Evolutionary conservation across 371 early-diverging fungal species (phyloP), one percentile per base, ranked within the genome.

Genomic region (Haplosporangium sp.): DNA sequence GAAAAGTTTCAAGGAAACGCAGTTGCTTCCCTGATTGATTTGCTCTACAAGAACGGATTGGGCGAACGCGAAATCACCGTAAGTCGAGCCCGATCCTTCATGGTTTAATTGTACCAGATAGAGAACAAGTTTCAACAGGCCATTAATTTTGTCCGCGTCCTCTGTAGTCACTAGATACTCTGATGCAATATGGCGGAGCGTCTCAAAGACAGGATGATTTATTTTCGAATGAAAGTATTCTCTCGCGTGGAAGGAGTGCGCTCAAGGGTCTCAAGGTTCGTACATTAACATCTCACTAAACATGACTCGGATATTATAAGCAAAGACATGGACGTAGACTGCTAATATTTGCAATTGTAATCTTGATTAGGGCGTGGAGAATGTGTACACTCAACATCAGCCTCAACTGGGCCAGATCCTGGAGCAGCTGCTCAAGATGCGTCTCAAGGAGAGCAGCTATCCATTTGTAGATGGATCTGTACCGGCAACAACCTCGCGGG

Each of bases 381-480:
- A 98, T 70, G 98, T 99, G 12, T 99, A 97, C 81, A 98, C 98
- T 11, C 97, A 97, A 73, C 98, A 99, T 77, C 87, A 87, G n/a
- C 97, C 98, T 10, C 87, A 89, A 9, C 66, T 98, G 51, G 90
- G 88, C 0, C 90, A 92, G 41, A 93, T 90, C 37, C 51, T 99
- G 29, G 92, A 95, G 64, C 82, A 86, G 45, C 65, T 95, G 53
- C 80, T 94, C 53, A 96, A 95, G 73, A 95, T 95, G 14, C 88
- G 89, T 51, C 82, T 95, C n/a, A 91, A 87, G 63, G 93, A 93
- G 36, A 81, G 88, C 6, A 85, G 83, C 45, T 95, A 93, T 62
- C 97, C 97, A 18, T 95, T 91, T 74, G 77, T 93, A 2, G 91
- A 92, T 40, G 60, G 63, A 0, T 18, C 69, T 0, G 61, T 18